Evolutionary conservation across 257 asterid genomes (phyloP), one percentile per base, ranked within the genome.

Genomic region (Solanum lycopersicoides): DNA sequence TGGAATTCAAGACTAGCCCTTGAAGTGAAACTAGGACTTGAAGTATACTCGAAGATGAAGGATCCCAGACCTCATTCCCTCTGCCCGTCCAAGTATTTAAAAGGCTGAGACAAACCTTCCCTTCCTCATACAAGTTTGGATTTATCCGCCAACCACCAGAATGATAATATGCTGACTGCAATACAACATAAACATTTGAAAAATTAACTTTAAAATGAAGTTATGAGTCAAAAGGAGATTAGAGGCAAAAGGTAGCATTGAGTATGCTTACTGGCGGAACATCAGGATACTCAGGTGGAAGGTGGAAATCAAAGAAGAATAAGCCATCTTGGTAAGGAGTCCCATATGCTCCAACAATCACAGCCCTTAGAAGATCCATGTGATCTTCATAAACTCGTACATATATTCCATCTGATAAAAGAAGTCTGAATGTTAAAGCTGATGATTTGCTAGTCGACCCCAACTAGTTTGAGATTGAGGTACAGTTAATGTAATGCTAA

Each of bases 61-160:
- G 91, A 92, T 97, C 99, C 99, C 99, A 97, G 66, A 96, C 95
- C 92, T 97, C 99, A 82, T 97, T 97, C 88, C 99, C 99, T 91
- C 94, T 95, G 63, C 99, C 99, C 10, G 98, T 93, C 99, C 99
- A 97, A n/a, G 99, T 97, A 88, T 97, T 97, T 91, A 97, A 90
- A 50, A 97, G 96, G 92, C 99, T 97, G 32, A 97, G 99, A 91
- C 99, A 97, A 88, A 97, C 99, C 92, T 97, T 97, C 86, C 99
- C 99, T 91, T 97, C 99, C 96, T 97, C 99, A 6, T 97, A 97
- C 73, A 97, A 90, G 91, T 97, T 97, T 72, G 99, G 99, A 92
- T 97, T 97, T 93, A 97, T 93, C 91, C 99, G 92, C 99, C 99
- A 97, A 34, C 99, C 99, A 88, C 99, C 99, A 89, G 99, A 97